A percentile compares a stretch with the other conserved stretches of the same genome.
Evolutionary conservation across 2,329 filamentous ascomycete genomes (phyloP).

Genomic region (Phaeosphaeriaceae sp.): DNA sequence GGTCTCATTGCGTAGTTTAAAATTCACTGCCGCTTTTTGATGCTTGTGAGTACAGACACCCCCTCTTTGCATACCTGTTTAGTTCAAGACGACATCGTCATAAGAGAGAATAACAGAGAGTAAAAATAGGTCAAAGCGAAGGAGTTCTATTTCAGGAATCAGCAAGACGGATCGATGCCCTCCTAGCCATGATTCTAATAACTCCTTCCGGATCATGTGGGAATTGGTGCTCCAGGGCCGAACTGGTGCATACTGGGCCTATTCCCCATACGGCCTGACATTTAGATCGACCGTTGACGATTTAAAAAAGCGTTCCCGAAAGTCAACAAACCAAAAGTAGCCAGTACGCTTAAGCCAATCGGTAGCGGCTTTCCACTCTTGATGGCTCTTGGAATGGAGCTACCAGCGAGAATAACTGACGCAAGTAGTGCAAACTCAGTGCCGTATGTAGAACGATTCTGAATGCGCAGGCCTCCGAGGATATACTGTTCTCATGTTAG

Average conservation of each 20-base stretch:
- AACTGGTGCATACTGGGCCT: too few species aligned
- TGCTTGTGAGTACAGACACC: too few species aligned
- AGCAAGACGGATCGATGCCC: too few species aligned
- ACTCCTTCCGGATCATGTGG: too few species aligned
- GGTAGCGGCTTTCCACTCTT: constrained; percentile 85
- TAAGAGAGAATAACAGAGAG: too few species aligned
- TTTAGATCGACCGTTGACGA: constrained; percentile 12
- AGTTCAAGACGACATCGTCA: too few species aligned
- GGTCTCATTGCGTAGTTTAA: constrained; percentile 1
- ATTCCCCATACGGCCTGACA: not conserved
- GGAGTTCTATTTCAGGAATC: too few species aligned
- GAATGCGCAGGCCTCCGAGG: constrained; percentile 80
- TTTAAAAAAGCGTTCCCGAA: constrained; percentile 73
- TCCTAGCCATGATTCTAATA: too few species aligned
- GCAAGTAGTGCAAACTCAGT: constrained; percentile 89
- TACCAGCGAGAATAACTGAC: constrained; percentile 81
- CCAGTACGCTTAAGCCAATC: constrained; percentile 76
- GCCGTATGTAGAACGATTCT: constrained; percentile 77
- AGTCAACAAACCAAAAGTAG: constrained; percentile 76
- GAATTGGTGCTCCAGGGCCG: too few species aligned
- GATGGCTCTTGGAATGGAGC: constrained; percentile 85
- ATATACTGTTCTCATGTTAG: constrained; percentile 61
- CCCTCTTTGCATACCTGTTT: not conserved
- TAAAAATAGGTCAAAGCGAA: too few species aligned
- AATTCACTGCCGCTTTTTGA: not conserved